Base-by-base conservation (phyloP, 2,329 filamentous ascomycete genomes). In the Ascochyta clinopodiicola region DNA sequence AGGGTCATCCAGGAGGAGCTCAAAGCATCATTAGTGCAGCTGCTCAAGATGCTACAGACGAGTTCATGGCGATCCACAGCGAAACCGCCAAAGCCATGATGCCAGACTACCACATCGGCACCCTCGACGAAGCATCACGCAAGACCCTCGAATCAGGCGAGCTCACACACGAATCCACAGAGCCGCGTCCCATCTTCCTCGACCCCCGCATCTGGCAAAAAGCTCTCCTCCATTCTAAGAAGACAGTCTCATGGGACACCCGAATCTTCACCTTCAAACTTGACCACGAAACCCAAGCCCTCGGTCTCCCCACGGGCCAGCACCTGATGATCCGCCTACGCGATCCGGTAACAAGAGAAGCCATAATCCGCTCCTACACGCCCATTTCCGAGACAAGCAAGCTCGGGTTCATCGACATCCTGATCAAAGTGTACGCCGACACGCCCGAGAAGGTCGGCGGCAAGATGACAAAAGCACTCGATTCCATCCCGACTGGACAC, bases 21-120 rank as follows among this genome's bases (percentile, higher is more conserved):
- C 86, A 89, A 60, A 95, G 91, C 67, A 96, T 97, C 69, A 82
- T 89, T 48, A 88, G 88, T 25, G 91, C 88, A 3, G 92, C 92
- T n/a, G 92, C 88, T 0, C 81, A 90, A 66, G 92, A 97, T 74
- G 85, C 85, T 9, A 90, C 89, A 0, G 93, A 96, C 67, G 93
- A 97, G 64, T 97, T 96, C 72, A 85, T 96, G 78, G 89, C 90
- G 13, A 97, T 97, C 66, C 92, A 96, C 73, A 93, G 89, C 72
- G 92, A 96, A 78, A 96, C 90, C 15, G 93, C 93, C 31, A 96
- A 96, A 77, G 84, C 82, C 17, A 96, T 96, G 92, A 92, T 97
- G 88, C 83, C 85, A 10, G 77, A 83, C 39, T 96, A 96, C 70
- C 92, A 97, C 74, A 87, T 97, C 61, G 93, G 93, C 45, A 86